Evolutionary conservation across 768 basidiomycete species (phyloP), one percentile per base, ranked within the genome.

Genomic region (Psilocybe sp.): DNA sequence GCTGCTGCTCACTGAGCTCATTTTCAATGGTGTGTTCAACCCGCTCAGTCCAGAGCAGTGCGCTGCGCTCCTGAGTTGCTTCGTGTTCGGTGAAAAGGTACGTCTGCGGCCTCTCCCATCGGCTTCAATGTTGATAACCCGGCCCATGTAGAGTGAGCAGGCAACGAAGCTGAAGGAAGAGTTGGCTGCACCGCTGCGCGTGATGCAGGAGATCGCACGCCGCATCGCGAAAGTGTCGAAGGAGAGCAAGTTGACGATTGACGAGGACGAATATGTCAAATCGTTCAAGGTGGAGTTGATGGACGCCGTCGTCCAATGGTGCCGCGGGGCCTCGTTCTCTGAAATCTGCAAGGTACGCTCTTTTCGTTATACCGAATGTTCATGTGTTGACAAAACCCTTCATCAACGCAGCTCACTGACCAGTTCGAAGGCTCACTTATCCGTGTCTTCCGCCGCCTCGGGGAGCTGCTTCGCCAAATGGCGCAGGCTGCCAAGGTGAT

Each of bases 261-360:
- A 89, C 47, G 96, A 98, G 67, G 89, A 97, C 50, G 92, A 96
- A 54, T 99, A 99, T 65, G 92, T 99, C 1, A 78, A 85, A 46
- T 92, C 89, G 10, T 99, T 99, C 84, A 98, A 98, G 69, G 92
- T 97, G 15, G 96, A 98, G 62, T 82, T 99, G 44, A 99, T 98
- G 94, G 97, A 98, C 56, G 92, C 91, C 1, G 97, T 98, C 9
- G 78, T 93, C 33, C 89, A 93, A 53, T 99, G 97, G 97, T 98
- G 96, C 72, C 84, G 92, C n/a, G 97, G 97, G 4, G 91, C 94
- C 13, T 92, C 91, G 20, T 99, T 99, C 69, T 76, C 89, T 1
- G 96, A 99, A 19, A 93, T 98, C 49, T 93, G 91, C 80, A 97
- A 97, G 82, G 95, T 90, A 38, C 28, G 78, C 37, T 5, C 36